Evolutionary conservation across 2,329 filamentous ascomycete genomes (phyloP).

Genomic region (Coniochaeta prunicola): DNA sequence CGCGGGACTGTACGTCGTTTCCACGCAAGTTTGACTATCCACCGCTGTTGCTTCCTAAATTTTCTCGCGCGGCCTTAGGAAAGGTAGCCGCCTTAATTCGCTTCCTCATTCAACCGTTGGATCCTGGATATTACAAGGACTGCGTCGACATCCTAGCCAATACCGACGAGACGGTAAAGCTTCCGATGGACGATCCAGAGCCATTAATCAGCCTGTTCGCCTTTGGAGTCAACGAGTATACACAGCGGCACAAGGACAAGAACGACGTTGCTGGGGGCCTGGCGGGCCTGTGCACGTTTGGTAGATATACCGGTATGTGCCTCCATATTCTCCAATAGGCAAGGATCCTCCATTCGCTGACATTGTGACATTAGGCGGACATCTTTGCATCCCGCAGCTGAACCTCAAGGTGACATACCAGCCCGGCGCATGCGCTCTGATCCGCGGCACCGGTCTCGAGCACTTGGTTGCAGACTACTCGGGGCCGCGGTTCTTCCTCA

Average conservation of each 20-base stretch:
- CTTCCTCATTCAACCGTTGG: not conserved
- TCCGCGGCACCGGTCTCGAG: conserved; percentile 8
- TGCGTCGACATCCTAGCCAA: not conserved
- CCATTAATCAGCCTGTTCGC: conserved; percentile 10
- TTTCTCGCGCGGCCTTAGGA: not conserved
- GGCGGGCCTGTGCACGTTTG: conserved; percentile 5
- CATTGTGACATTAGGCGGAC: conserved; percentile 2
- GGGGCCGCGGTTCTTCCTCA: conserved; percentile 10
- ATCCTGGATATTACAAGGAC: not conserved
- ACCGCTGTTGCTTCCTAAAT: not conserved
- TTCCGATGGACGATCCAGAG: conserved; percentile 4
- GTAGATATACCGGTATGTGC: conserved; percentile 5
- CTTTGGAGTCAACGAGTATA: conserved; percentile 5
- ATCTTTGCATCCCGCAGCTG: conserved; percentile 11
- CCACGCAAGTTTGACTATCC: not conserved
- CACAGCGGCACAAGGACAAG: conserved; percentile 7
- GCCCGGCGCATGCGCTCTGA: conserved; percentile 10
- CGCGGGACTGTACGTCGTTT: not conserved
- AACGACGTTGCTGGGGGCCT: conserved; percentile 8
- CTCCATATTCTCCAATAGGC: no score
- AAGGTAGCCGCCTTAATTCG: not conserved
- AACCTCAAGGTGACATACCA: conserved; percentile 9
- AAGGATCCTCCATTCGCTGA: not conserved
- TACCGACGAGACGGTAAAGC: not conserved
- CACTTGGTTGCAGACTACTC: conserved; percentile 10